Evolutionary conservation across 306 rosid genomes (phyloP).

Genomic region (Crataegus laevigata): DNA sequence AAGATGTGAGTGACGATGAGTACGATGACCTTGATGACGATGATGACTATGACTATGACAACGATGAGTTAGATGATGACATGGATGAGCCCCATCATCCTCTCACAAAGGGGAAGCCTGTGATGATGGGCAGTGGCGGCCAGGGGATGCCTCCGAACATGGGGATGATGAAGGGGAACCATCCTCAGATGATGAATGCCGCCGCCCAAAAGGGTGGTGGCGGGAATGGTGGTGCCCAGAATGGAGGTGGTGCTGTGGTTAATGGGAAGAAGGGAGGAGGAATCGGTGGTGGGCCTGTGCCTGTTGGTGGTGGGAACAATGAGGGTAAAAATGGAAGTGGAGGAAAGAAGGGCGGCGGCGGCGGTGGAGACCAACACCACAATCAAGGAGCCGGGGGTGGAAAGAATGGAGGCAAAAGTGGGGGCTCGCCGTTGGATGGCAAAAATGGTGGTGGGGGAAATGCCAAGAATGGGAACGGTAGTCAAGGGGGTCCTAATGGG

Average conservation of each 20-base stretch:
- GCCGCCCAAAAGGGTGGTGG: slow-evolving; percentile 36
- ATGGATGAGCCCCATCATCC: slow-evolving; percentile 36
- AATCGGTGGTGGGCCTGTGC: slow-evolving; percentile 19
- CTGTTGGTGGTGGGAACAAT: slow-evolving; percentile 21
- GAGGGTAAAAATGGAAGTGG: slow-evolving; percentile 35
- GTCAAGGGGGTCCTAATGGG: slow-evolving; percentile 17
- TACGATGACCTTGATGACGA: slow-evolving; percentile 31
- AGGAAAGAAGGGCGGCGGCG: slow-evolving; percentile 39
- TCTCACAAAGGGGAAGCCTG: slow-evolving; percentile 37
- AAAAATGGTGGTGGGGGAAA: slow-evolving; percentile 20
- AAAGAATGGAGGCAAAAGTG: slow-evolving; percentile 29
- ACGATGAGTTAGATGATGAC: slow-evolving; percentile 46
- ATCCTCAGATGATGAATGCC: slow-evolving; percentile 34
- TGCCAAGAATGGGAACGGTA: slow-evolving; percentile 13
- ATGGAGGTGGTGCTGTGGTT: slow-evolving; percentile 24
- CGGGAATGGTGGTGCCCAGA: slow-evolving; percentile 22
- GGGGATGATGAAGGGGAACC: slow-evolving; percentile 42
- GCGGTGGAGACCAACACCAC: slow-evolving; percentile 23
- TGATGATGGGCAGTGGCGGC: slow-evolving; percentile 31
- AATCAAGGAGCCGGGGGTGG: slow-evolving; percentile 28
- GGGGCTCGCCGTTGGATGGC: slow-evolving; percentile 11
- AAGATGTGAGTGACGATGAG: slow-evolving; percentile 42
- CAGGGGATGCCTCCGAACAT: slow-evolving; percentile 29
- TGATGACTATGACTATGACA: slow-evolving; percentile 24
- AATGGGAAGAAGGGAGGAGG: slow-evolving; percentile 16